A percentile compares a stretch with the other conserved stretches of the same genome.
These are phyloP conservation scores for Apostasia ramifera DNA, from an alignment of 106 monocot genomes.

Conservation along the genomic window DNA sequence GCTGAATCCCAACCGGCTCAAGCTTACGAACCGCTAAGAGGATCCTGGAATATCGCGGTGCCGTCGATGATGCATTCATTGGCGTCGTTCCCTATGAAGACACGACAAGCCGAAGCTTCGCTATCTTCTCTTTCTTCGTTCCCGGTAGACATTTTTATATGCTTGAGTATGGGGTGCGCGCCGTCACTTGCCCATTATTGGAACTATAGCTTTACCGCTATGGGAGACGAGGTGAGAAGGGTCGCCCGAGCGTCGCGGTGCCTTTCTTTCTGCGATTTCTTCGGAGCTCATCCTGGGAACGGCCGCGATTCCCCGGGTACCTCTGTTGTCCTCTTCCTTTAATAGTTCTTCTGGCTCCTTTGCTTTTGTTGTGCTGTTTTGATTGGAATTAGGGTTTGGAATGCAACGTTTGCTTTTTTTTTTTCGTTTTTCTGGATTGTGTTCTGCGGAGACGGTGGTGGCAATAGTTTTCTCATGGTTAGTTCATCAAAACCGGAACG, in stretches of 20 bases:
- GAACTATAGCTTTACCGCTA: not conserved
- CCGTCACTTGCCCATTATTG: slow-evolving; percentile 3
- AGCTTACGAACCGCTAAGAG: too few relatives aligned
- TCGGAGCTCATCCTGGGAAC: not conserved
- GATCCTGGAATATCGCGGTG: too few relatives aligned
- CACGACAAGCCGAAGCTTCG: not conserved
- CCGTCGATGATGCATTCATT: too few relatives aligned
- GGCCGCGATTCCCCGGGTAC: slow-evolving; percentile 3
- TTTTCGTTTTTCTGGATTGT: not conserved
- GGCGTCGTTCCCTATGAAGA: too few relatives aligned
- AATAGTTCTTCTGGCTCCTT: not conserved
- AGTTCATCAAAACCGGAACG: too few relatives aligned
- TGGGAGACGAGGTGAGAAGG: not conserved
- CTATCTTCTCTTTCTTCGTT: not conserved
- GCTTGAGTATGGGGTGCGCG: not conserved
- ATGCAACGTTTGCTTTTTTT: not conserved
- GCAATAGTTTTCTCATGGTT: too few relatives aligned
- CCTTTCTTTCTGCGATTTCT: not conserved
- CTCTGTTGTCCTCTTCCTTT: not conserved
- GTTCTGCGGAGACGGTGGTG: not conserved
- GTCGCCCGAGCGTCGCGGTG: slow-evolving; percentile 3
- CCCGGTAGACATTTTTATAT: not conserved
- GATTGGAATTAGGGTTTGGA: not conserved
- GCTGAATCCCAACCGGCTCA: too few relatives aligned
- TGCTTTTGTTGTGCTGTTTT: not conserved